These are phyloP conservation scores for Ochetophila trinervis DNA, from an alignment of 306 rosid species.

Conservation along the genomic window DNA sequence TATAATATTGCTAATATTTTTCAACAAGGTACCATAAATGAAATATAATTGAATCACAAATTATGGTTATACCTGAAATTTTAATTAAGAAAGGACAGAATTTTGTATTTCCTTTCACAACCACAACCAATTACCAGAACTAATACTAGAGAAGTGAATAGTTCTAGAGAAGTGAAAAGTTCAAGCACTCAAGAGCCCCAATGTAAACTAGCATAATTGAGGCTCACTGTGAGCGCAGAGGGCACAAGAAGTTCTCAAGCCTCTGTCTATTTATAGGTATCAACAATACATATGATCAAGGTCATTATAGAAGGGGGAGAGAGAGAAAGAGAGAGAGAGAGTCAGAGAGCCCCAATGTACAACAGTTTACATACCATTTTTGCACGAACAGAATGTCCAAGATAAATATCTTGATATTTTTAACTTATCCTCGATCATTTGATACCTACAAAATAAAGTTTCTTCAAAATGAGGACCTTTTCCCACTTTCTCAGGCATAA, in stretches of 20 bases:
- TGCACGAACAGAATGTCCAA: constrained; percentile 93
- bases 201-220: background rate
- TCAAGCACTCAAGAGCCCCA: background rate
- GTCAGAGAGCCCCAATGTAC: background rate
- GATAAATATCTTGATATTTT: constrained; percentile 69
- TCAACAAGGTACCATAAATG: background rate
- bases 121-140: background rate
- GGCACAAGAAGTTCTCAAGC: too few relatives aligned
- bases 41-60: background rate
- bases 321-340: too few relatives aligned
- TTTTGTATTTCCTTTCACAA: background rate
- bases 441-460: constrained; percentile 55
- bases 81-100: background rate
- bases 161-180: background rate
- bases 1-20: background rate
- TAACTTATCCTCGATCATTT: constrained; percentile 78
- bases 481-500: constrained; percentile 5
- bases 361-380: constrained; percentile 41
- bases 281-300: too few relatives aligned
- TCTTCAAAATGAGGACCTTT: constrained; percentile 11
- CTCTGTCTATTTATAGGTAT: too few relatives aligned
- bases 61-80: background rate
- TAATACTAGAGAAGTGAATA: background rate
- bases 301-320: too few relatives aligned
- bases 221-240: background rate